Base-by-base conservation (phyloP, 1,139 yeast genomes). In the Yarrowia galli region DNA sequence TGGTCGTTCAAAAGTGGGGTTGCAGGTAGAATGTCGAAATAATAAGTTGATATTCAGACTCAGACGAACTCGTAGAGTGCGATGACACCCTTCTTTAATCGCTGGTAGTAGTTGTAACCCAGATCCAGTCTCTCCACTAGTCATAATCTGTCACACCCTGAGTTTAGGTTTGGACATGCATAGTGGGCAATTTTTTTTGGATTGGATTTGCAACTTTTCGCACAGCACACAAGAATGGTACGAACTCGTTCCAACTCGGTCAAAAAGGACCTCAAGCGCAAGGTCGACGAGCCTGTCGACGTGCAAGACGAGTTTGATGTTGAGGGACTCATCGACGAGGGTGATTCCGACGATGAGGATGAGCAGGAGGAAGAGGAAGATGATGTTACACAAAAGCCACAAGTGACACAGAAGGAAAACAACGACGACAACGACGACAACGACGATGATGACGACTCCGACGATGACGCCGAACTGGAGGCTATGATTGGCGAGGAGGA, bases 401-500 rank as follows among this genome's bases (percentile, higher is more conserved):
- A n/a, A n/a, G 71, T 8, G 43, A 3, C 49, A 73, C 71, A 38
- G 20, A 12, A 9, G 15, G 43, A 40, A 7, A 8, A 70, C 25
- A 73, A 69, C 0, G 56, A 51, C 18, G 42, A 51, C 1, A 42
- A 10, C n/a, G 71, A 70, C 16, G 70, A 65, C 18, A 71, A 65
- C 3, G 71, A 68, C 20, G 72, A 69, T 20, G 75, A 69, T 2
- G 71, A 70, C 18, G 69, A 65, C 18, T 70, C 65, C 3, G 71
- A 68, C 23, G 72, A 69, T 20, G 75, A 73, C 54, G 70, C 71
- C 3, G 73, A 70, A 32, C 69, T 71, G n/a, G 75, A 72, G 63
- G 71, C 69, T 32, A 67, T 72, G 20, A 60, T 69, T 20, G 71
- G 71, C n/a, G 74, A 73, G 18, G 73, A 72, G 48, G 75, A 68